phyloP scores from a whole-genome alignment of 2,329 filamentous ascomycete species.

The Huntiella decipiens region DNA sequence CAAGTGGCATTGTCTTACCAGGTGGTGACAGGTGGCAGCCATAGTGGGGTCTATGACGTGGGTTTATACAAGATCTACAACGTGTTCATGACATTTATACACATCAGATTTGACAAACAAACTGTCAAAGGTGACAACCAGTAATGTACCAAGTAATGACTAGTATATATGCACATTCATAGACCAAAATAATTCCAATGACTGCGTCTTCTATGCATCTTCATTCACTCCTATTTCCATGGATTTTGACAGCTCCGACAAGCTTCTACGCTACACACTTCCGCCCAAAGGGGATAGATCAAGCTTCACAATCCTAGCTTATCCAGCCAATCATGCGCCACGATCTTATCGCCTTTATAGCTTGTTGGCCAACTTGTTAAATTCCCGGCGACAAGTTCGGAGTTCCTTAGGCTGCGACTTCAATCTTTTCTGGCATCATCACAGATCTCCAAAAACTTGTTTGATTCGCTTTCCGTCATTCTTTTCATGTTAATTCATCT shows the following conservation, averaged over 20 bases:
- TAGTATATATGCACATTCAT: background rate
- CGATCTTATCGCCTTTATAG: conserved; percentile 1
- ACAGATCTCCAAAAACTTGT: background rate
- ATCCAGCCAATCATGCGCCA: conserved; percentile 8
- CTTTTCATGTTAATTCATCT: background rate
- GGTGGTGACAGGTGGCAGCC: background rate
- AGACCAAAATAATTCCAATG: too few species aligned
- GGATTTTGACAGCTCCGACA: background rate
- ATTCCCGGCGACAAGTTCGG: background rate
- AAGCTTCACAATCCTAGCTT: background rate
- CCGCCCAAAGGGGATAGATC: background rate
- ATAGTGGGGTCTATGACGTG: background rate
- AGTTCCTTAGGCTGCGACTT: background rate
- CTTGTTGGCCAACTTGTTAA: background rate
- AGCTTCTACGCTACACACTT: background rate
- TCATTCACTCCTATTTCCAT: too few species aligned
- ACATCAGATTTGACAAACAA: background rate
- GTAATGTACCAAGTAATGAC: background rate
- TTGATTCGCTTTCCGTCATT: background rate
- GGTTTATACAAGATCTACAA: background rate
- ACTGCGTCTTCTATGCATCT: too few species aligned
- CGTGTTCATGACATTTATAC: background rate
- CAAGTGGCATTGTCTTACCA: background rate
- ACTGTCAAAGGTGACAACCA: too few species aligned
- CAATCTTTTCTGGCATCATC: background rate